Evolutionary conservation across 1,284 basidiomycete species (phyloP).

Genomic region (Phlebopus sp.): DNA sequence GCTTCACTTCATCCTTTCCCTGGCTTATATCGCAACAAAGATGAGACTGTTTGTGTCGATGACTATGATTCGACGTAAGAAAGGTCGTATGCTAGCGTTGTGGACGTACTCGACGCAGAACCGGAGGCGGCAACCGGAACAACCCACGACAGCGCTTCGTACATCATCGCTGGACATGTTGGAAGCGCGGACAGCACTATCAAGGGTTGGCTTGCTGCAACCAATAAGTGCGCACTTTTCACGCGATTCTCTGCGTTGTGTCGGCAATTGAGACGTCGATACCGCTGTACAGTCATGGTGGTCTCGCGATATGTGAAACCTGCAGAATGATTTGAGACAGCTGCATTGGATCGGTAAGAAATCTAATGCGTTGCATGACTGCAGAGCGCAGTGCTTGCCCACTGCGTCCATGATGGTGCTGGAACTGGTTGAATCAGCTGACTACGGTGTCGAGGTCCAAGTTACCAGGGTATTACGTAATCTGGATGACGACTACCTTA

Average conservation of each 20-base stretch:
- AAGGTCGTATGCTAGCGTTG: constrained; percentile 5
- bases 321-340: constrained; percentile 47
- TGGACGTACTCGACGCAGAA: constrained; percentile 61
- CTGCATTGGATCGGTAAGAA: constrained; percentile 50
- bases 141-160: constrained; percentile 32
- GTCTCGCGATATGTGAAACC: constrained; percentile 52
- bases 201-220: constrained; percentile 57
- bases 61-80: constrained; percentile 37
- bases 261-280: constrained; percentile 6
- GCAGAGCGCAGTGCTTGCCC: constrained; percentile 45
- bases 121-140: constrained; percentile 50
- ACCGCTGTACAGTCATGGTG: constrained; percentile 49
- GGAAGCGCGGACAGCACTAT: constrained; percentile 33
- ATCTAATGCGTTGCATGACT: constrained; percentile 47
- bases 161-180: constrained; percentile 28
- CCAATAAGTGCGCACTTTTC: constrained; percentile 46
- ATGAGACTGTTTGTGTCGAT: constrained; percentile 60
- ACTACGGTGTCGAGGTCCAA: too few relatives aligned
- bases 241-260: constrained; percentile 27
- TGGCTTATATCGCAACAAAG: constrained; percentile 36
- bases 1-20: constrained; percentile 32
- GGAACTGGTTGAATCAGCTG: not conserved
- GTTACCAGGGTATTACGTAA: too few relatives aligned
- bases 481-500: too few relatives aligned
- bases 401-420: constrained; percentile 30